Base-by-base conservation (phyloP, 2,329 filamentous ascomycete genomes). In the Incumbomyces lentus region DNA sequence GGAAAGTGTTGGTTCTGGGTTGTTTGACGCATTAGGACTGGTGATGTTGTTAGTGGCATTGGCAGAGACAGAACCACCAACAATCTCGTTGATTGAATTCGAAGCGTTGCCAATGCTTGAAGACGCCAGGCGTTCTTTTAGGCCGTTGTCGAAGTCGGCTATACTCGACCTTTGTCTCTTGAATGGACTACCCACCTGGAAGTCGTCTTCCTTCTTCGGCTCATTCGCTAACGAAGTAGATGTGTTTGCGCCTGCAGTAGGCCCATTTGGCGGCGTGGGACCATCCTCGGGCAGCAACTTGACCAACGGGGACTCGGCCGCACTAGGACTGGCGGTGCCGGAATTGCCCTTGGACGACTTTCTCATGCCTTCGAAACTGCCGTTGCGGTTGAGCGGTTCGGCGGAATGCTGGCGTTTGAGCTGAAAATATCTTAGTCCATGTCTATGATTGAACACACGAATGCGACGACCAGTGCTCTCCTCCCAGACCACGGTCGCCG, bases 381-480 rank as follows among this genome's bases (percentile, higher is more conserved):
- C 61, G 26, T 58, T 55, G 40, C 50, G 51, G 39, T 56, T 56
- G 36, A 66, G 51, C 1, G 75, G 74, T 49, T 81, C 79, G 14
- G 75, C 72, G 10, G 79, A 82, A 59, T 81, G 79, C 58, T 80
- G 76, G 44, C 79, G 74, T 69, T 82, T 82, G 47, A 82, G 70
- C 79, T 82, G 56, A 53, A 53, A 33, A 50, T 51, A 40, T 47
- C 44, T 56, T 54, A 52, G 51, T 47, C 34, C 17, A 18, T 47
- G 47, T 52, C 64, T 59, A 47, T 54, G 50, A 47, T 46, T 49
- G 37, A 51, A 51, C 12, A 42, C 40, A 40, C 44, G 37, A 13
- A 45, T 17, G 8, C 34, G 42, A 32, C 6, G n/a, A 45, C 42
- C 32, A 16, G 34, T 29, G 18, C 14, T 13, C 22, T 11, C 40